A percentile compares a stretch with the other conserved stretches of the same genome.
Conservation (phyloP, 2,329 filamentous ascomycete species). For the Zymoseptoria passerinii region DNA sequence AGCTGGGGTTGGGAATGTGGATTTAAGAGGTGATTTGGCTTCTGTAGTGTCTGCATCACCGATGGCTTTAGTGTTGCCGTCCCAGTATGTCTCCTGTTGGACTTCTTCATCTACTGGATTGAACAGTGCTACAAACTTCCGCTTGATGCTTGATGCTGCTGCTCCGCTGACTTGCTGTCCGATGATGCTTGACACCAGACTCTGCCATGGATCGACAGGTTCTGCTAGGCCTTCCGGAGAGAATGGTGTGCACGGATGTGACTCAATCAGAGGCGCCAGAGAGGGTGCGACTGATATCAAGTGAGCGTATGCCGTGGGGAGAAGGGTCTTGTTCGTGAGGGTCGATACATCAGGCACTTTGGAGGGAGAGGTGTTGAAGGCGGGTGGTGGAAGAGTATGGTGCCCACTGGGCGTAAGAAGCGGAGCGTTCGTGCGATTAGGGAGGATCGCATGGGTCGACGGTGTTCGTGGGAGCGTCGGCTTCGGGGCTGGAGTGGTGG, state of each 20-base stretch:
- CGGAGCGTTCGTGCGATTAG: slow-evolving; percentile 58
- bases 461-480: slow-evolving; percentile 12
- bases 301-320: slow-evolving; percentile 68
- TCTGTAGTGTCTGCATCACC: neutral
- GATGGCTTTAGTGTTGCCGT: neutral
- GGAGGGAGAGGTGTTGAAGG: slow-evolving; percentile 33
- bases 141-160: slow-evolving; percentile 81
- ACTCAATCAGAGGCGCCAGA: slow-evolving; percentile 62
- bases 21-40: slow-evolving; percentile 10
- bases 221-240: slow-evolving; percentile 74
- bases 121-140: slow-evolving; percentile 73
- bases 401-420: slow-evolving; percentile 60
- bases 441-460: slow-evolving; percentile 50
- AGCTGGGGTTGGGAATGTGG: slow-evolving; percentile 64
- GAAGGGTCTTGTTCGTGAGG: slow-evolving; percentile 48
- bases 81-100: neutral
- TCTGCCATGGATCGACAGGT: slow-evolving; percentile 78
- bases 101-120: neutral
- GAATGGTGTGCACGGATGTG: slow-evolving; percentile 70
- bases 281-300: slow-evolving; percentile 65
- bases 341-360: slow-evolving; percentile 32
- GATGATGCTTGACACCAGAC: slow-evolving; percentile 78
- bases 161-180: slow-evolving; percentile 93
- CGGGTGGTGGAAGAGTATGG: slow-evolving; percentile 50
- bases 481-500: slow-evolving; percentile 15